These are phyloP conservation scores for Colletotrichum brevisporum DNA, from an alignment of 2,329 filamentous ascomycete species.

Conservation along the genomic window DNA sequence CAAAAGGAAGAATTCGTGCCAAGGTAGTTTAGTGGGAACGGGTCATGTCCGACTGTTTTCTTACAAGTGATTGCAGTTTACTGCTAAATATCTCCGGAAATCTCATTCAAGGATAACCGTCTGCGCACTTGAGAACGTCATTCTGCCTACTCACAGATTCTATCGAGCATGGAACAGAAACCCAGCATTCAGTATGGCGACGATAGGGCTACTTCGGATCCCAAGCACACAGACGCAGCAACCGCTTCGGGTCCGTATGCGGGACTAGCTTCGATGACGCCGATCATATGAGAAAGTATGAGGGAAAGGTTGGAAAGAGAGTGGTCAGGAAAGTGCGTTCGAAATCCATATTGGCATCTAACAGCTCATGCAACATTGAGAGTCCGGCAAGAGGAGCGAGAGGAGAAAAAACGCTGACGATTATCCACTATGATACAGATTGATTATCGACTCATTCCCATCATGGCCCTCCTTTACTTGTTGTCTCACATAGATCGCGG, in stretches of 20 bases:
- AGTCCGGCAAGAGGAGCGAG: no score
- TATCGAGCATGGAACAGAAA: neutral
- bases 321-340: conserved; percentile 30
- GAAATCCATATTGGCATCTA: no score
- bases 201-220: neutral
- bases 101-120: no score
- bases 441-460: conserved; percentile 41
- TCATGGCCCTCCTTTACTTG: conserved; percentile 41
- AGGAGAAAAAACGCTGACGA: no score
- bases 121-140: no score
- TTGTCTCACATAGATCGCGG: conserved; percentile 42
- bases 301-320: conserved; percentile 33
- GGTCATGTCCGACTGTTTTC: neutral
- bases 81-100: no score
- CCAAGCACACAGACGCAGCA: neutral
- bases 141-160: neutral
- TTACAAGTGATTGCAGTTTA: no score
- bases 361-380: no score
- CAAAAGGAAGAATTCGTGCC: neutral
- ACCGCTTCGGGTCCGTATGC: neutral
- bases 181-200: neutral
- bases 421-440: conserved; percentile 27
- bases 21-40: neutral
- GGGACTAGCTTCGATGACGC: neutral
- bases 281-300: conserved; percentile 3